Conservation (phyloP, 2,329 filamentous ascomycete species). For the Karstenula rhodostoma region DNA sequence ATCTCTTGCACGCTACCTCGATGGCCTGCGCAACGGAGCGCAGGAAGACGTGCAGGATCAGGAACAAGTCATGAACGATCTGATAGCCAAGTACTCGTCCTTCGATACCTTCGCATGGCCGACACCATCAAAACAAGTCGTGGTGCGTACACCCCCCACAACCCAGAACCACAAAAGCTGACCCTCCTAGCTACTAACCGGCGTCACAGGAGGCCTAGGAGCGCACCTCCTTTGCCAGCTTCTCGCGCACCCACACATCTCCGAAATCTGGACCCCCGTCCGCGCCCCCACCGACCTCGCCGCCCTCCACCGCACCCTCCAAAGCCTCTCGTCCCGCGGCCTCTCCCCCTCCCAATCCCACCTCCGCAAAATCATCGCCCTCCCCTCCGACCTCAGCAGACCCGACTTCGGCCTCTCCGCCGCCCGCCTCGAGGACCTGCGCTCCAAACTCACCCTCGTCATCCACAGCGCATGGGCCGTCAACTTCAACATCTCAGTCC, state of each 20-base stretch:
- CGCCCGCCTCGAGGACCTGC: slow-evolving; percentile 25
- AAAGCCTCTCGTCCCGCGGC: slow-evolving; percentile 46
- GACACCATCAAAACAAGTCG: slow-evolving; percentile 16
- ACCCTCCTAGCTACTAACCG: slow-evolving; percentile 61
- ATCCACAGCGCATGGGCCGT: slow-evolving; percentile 65
- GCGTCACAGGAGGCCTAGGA: slow-evolving; percentile 71
- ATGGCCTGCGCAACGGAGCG: slow-evolving; percentile 52
- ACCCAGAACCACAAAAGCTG: slow-evolving; percentile 2
- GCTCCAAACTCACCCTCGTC: slow-evolving; percentile 48
- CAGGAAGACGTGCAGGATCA: slow-evolving; percentile 44
- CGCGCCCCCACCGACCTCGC: slow-evolving; percentile 52
- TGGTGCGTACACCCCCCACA: slow-evolving; percentile 16
- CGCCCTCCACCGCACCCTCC: slow-evolving; percentile 45
- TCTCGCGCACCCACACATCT: slow-evolving; percentile 34
- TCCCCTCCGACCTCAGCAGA: slow-evolving; percentile 53
- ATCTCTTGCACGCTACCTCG: slow-evolving; percentile 56
- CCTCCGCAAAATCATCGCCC: slow-evolving; percentile 44
- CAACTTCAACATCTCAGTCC: slow-evolving; percentile 64
- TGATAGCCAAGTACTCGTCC: slow-evolving; percentile 57
- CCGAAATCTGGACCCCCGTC: slow-evolving; percentile 61
- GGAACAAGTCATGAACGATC: slow-evolving; percentile 54
- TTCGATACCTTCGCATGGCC: slow-evolving; percentile 36
- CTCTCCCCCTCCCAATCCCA: slow-evolving; percentile 42
- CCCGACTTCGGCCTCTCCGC: slow-evolving; percentile 51
- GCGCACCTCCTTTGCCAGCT: slow-evolving; percentile 61